Evolutionary conservation across 257 asterid genomes (phyloP).

Genomic region (Solanum piurae): DNA sequence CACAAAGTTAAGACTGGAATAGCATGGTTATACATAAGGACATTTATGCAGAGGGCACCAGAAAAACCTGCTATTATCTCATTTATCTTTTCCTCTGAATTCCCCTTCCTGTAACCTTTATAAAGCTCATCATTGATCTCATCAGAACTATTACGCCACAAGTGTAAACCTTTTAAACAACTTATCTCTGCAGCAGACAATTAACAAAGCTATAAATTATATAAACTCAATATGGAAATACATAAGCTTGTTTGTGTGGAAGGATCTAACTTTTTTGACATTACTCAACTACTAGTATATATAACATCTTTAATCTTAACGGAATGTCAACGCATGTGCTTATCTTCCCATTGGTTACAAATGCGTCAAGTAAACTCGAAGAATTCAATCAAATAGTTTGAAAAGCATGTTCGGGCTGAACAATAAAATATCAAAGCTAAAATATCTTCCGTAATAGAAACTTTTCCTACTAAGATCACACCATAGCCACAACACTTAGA

Average conservation of each 20-base stretch:
- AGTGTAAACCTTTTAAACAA: slow-evolving; percentile 51
- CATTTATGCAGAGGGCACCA: background rate
- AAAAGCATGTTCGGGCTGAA: background rate
- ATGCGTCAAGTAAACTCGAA: background rate
- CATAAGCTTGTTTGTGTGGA: background rate
- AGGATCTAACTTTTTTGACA: background rate
- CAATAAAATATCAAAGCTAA: background rate
- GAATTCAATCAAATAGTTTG: background rate
- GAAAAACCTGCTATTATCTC: slow-evolving; percentile 72
- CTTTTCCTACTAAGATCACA: background rate
- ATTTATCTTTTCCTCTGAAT: slow-evolving; percentile 52
- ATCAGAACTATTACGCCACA: slow-evolving; percentile 88
- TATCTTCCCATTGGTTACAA: background rate
- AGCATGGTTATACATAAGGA: background rate
- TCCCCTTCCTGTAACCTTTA: slow-evolving; percentile 78
- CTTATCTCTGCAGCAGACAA: slow-evolving; percentile 43
- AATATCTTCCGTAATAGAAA: background rate
- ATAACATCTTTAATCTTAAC: background rate
- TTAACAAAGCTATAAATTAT: background rate
- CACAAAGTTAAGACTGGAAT: slow-evolving; percentile 10
- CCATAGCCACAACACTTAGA: background rate
- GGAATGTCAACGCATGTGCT: background rate
- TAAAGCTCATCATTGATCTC: slow-evolving; percentile 79
- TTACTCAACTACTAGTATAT: background rate
- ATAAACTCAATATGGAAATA: background rate